Evolutionary conservation across 2,329 filamentous ascomycete genomes (phyloP), one percentile per base, ranked within the genome.

Genomic region (Madurella fahalii): DNA sequence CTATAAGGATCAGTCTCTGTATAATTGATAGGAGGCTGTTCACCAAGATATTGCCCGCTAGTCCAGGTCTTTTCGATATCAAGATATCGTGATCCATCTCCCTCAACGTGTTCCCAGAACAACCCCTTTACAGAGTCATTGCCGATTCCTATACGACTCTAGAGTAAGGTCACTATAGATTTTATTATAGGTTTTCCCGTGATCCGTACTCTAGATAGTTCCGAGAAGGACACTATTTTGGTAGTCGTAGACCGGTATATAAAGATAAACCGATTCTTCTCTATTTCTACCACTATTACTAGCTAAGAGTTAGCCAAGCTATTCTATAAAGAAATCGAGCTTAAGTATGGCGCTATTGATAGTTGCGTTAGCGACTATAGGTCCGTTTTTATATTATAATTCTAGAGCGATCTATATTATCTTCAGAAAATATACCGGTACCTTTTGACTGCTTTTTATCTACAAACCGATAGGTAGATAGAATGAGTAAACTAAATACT

Each of bases 241-340:
- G 30, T 50, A 12, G 9, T 50, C 15, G 12, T 50, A 2, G 25
- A 50, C 9, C 4, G 16, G 5, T 50, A 18, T 20, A 50, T 16
- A 2, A 50, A 50, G 13, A 50, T 50, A 16, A 34, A n/a, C n/a
- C 37, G 47, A 3, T 50, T 50, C 16, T 50, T 50, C n/a, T 5
- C 31, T 1, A 15, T 50, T 2, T 37, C 5, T 43, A 25, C 16
- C 2, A 11, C 13, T 12, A 50, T 50, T 2, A 43, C n/a, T 12
- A 50, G 47, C 17, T 9, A 50, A 39, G n/a, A 50, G n/a, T n/a
- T 50, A 3, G 31, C 16, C 1, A 16, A 50, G 16, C 30, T 50
- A 7, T 2, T 50, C n/a, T 15, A 50, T n/a, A 2, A 17, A 11
- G 30, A 50, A 15, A 43, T 50, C 31, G n/a, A 50, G 9, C n/a